A percentile compares a stretch with the other conserved stretches of the same genome.
Conservation (phyloP, 1,284 basidiomycete species). For the Cystobasidiaceae sp. region DNA sequence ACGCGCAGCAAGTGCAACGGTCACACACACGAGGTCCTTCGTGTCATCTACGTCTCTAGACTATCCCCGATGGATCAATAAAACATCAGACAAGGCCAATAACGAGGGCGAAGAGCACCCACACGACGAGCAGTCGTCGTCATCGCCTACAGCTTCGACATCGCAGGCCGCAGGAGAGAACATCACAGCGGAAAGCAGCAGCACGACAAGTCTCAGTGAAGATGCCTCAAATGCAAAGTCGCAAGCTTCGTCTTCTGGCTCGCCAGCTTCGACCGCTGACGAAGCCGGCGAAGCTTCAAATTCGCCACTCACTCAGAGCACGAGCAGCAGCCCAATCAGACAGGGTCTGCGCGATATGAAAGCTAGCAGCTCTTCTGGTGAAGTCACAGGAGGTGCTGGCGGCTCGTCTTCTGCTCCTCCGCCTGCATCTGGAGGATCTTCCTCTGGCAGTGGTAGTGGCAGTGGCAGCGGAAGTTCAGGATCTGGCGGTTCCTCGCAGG, state of each 20-base stretch:
- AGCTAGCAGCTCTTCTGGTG: slow-evolving; percentile 3
- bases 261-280: slow-evolving; percentile 7
- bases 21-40: not conserved
- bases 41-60: not conserved
- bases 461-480: not conserved
- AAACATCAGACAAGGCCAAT: slow-evolving; percentile 6
- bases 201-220: not conserved
- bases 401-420: slow-evolving; percentile 6
- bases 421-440: slow-evolving; percentile 3
- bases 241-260: not conserved
- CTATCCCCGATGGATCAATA: slow-evolving; percentile 30
- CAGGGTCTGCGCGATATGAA: not conserved
- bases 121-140: not conserved
- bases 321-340: not conserved
- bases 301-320: slow-evolving; percentile 1
- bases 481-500: not conserved
- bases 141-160: slow-evolving; percentile 2
- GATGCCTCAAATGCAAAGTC: not conserved
- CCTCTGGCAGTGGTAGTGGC: slow-evolving; percentile 5
- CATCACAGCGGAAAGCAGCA: not conserved
- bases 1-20: not conserved
- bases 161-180: not conserved
- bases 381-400: slow-evolving; percentile 5
- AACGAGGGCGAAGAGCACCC: slow-evolving; percentile 6
- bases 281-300: slow-evolving; percentile 4